Percentiles rank a stretch among this genome's conserved stretches.
Conservation (phyloP, 495 filamentous ascomycete genomes). For the Neurospora africana region DNA sequence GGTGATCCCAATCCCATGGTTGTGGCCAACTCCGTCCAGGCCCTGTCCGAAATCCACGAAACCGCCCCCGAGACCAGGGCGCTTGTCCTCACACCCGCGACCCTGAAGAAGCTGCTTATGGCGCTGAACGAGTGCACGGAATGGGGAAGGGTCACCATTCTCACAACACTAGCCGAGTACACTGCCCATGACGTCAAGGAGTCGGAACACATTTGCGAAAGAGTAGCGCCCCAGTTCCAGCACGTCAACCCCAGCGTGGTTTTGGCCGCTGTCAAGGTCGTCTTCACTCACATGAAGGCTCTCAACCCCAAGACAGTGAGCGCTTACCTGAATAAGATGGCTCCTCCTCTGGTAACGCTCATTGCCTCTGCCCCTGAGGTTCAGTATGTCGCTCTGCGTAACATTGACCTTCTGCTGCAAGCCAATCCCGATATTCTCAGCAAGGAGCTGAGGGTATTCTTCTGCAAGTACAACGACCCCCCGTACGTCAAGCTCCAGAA, state of each 20-base stretch:
- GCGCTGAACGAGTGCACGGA: constrained; percentile 97
- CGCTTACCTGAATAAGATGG: constrained; percentile 95
- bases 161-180: constrained; percentile 83
- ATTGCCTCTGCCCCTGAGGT: constrained; percentile 95
- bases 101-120: constrained; percentile 90
- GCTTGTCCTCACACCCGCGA: constrained; percentile 65
- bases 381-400: constrained; percentile 89
- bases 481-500: constrained; percentile 99
- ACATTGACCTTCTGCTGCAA: constrained; percentile 89
- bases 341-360: constrained; percentile 87
- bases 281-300: constrained; percentile 91
- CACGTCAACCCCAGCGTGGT: constrained; percentile 97
- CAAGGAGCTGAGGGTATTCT: constrained; percentile 97
- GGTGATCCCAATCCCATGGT: constrained; percentile 99
- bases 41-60: constrained; percentile 83
- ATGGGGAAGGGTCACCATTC: constrained; percentile 95
- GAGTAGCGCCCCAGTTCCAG: constrained; percentile 93
- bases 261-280: constrained; percentile 90
- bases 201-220: constrained; percentile 95
- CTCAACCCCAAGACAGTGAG: constrained; percentile 65
- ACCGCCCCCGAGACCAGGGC: constrained; percentile 83
- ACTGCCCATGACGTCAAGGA: constrained; percentile 80
- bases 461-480: constrained; percentile 99
- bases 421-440: constrained; percentile 85
- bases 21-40: constrained; percentile 91